Percentiles rank a stretch among this genome's conserved stretches.
Evolutionary conservation across 2,329 filamentous ascomycete species (phyloP).

Genomic region (Microcera coccophila): DNA sequence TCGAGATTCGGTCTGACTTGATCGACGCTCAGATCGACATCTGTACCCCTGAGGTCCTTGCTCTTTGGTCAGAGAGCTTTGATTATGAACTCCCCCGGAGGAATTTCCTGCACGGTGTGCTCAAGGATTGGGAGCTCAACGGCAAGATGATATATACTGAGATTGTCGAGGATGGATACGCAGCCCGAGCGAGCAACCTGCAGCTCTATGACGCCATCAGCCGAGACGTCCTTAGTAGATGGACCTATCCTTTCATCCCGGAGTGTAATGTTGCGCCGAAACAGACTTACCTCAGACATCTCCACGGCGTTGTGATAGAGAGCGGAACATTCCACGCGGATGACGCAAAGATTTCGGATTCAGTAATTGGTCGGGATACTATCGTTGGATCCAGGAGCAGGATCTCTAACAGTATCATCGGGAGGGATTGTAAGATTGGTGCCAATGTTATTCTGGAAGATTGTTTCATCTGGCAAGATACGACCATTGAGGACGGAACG

Average conservation of each 20-base stretch:
- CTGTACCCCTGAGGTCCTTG: conserved; percentile 91
- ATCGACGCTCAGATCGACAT: conserved; percentile 96
- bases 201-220: conserved; percentile 87
- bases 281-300: conserved; percentile 69
- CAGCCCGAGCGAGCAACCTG: conserved; percentile 78
- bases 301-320: conserved; percentile 72
- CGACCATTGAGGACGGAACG: conserved; percentile 69
- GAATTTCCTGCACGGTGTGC: conserved; percentile 84
- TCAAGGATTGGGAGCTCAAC: conserved; percentile 96
- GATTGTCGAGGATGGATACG: conserved; percentile 77
- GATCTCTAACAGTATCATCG: conserved; percentile 75
- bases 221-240: conserved; percentile 79
- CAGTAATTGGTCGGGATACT: conserved; percentile 73
- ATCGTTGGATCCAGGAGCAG: conserved; percentile 68
- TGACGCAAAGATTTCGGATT: conserved; percentile 65
- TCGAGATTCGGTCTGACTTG: conserved; percentile 81
- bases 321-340: conserved; percentile 69
- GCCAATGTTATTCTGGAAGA: conserved; percentile 74
- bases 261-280: conserved; percentile 79
- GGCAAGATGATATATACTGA: conserved; percentile 95
- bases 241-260: conserved; percentile 84
- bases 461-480: conserved; percentile 85
- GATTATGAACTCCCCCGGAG: conserved; percentile 88
- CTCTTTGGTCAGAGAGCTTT: conserved; percentile 95
- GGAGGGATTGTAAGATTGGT: conserved; percentile 80